Percentiles rank a stretch among this genome's conserved stretches.
phyloP scores from a whole-genome alignment of 352 stramenopile species.

The Phytophthora podocarpi region DNA sequence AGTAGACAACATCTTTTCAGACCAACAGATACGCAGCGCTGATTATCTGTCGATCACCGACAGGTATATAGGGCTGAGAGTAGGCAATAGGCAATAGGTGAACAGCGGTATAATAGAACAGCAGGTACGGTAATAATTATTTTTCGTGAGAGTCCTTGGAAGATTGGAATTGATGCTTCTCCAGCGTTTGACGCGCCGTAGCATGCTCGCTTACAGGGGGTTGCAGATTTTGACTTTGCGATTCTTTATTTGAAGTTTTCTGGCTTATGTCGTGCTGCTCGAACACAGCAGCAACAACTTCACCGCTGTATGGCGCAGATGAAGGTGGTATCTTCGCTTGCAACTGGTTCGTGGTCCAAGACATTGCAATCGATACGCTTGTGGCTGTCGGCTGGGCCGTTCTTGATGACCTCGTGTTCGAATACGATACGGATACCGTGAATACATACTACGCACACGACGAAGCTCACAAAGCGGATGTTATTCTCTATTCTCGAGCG shows the following conservation, averaged over 20 bases:
- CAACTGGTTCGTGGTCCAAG: constrained; percentile 29
- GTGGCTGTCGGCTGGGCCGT: constrained; percentile 24
- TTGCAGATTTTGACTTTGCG: constrained; percentile 15
- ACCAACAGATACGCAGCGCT: too few species aligned
- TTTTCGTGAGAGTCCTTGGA: constrained; percentile 25
- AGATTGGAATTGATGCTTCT: constrained; percentile 21
- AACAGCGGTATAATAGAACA: too few species aligned
- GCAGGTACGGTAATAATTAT: too few species aligned
- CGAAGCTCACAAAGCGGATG: constrained; percentile 18
- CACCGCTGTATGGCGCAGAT: constrained; percentile 22
- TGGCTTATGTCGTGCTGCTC: constrained; percentile 24
- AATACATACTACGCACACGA: constrained; percentile 25
- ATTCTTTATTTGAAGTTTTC: constrained; percentile 29
- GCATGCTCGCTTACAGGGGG: constrained; percentile 6
- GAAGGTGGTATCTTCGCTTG: constrained; percentile 19
- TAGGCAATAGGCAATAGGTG: too few species aligned
- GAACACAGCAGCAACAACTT: constrained; percentile 28
- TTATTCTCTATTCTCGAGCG: constrained; percentile 16
- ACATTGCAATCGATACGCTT: constrained; percentile 34
- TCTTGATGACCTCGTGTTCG: constrained; percentile 16
- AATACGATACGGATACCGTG: constrained; percentile 19
- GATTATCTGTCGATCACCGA: too few species aligned
- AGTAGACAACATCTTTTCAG: too few species aligned
- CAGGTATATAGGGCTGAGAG: too few species aligned
- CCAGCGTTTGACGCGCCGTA: constrained; percentile 22